Conservation (phyloP, 2,329 filamentous ascomycete genomes). For the Zarea fungicola region DNA sequence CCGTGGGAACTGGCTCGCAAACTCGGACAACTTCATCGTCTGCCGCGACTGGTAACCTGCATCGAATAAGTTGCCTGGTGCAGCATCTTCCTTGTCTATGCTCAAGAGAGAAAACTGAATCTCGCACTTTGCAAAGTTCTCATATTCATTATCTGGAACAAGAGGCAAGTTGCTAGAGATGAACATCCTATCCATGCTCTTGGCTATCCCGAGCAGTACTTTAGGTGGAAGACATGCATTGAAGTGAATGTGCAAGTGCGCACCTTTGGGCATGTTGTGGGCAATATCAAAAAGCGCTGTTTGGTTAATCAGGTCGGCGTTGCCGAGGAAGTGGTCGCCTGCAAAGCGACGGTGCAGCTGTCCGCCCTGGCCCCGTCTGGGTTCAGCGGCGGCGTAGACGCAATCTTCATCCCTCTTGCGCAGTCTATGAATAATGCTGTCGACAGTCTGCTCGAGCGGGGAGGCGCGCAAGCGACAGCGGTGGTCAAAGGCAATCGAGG, state of each 20-base stretch:
- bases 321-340: conserved; percentile 55
- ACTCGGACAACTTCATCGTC: conserved; percentile 39
- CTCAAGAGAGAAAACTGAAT: conserved; percentile 55
- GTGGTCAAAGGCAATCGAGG: conserved; percentile 31
- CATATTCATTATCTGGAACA: conserved; percentile 29
- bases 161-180: conserved; percentile 56
- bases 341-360: conserved; percentile 42
- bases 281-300: conserved; percentile 56
- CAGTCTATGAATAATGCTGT: conserved; percentile 36
- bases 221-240: conserved; percentile 64
- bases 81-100: conserved; percentile 24
- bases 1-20: conserved; percentile 31
- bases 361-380: conserved; percentile 33
- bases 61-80: conserved; percentile 44
- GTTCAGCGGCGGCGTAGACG: conserved; percentile 30
- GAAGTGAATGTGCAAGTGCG: conserved; percentile 71
- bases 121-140: conserved; percentile 49
- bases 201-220: conserved; percentile 51
- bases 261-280: conserved; percentile 61
- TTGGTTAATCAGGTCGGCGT: conserved; percentile 45
- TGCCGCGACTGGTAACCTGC: conserved; percentile 38
- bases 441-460: conserved; percentile 30
- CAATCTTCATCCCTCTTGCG: conserved; percentile 29
- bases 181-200: conserved; percentile 60
- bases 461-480: conserved; percentile 28